Percentiles rank a stretch among this genome's conserved stretches.
Conservation (phyloP, 23 red algal species). For the Gracilariopsis chorda region DNA sequence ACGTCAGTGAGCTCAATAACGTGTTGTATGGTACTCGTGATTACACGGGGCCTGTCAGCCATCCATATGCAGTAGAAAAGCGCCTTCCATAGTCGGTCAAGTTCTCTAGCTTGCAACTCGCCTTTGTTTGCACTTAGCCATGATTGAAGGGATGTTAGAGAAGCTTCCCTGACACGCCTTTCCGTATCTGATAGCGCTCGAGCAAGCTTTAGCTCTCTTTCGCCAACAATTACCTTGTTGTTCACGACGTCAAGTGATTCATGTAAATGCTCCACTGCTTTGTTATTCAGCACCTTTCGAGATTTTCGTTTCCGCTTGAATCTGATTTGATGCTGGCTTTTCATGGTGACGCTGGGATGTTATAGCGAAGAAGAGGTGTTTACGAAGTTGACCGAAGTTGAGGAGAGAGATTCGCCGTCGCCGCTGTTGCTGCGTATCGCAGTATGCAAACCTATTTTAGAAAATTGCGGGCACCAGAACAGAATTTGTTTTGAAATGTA, state of each 20-base stretch:
- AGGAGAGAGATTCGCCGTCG: no score
- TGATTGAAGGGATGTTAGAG: slow-evolving; percentile 39
- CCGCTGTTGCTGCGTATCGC: no score
- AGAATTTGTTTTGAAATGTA: no score
- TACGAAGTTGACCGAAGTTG: no score
- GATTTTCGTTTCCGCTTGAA: not conserved
- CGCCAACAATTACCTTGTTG: slow-evolving; percentile 30
- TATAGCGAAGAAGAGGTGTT: no score
- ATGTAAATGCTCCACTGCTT: not conserved
- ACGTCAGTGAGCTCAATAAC: slow-evolving; percentile 38
- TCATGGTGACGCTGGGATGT: no score
- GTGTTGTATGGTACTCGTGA: slow-evolving; percentile 18
- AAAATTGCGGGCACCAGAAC: no score
- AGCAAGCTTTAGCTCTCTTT: slow-evolving; percentile 50
- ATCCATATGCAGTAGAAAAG: slow-evolving; percentile 78
- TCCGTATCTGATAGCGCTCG: slow-evolving; percentile 63
- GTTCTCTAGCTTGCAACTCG: slow-evolving; percentile 20
- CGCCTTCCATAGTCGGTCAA: slow-evolving; percentile 71
- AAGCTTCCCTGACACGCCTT: slow-evolving; percentile 33
- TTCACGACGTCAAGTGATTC: slow-evolving; percentile 28
- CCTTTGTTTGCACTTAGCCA: slow-evolving; percentile 40
- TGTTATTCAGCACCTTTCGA: not conserved
- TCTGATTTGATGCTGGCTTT: slow-evolving; percentile 56
- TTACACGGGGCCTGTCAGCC: slow-evolving; percentile 57
- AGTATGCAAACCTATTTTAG: no score